Base-by-base conservation (phyloP, 1,284 basidiomycete genomes). In the Ustilago lituana region DNA sequence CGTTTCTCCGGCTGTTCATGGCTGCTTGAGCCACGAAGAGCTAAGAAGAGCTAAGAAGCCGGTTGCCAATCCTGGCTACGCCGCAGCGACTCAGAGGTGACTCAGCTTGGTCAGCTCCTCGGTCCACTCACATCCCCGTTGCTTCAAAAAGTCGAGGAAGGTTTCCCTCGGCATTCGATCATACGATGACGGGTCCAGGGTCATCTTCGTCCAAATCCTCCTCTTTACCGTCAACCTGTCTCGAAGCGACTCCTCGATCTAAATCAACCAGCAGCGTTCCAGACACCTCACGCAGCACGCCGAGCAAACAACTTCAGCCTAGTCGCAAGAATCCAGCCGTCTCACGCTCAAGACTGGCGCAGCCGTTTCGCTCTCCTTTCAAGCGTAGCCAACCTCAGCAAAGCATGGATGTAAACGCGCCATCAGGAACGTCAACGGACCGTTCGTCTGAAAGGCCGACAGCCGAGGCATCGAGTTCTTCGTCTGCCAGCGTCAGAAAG, bases 341-440 rank as follows among this genome's bases (percentile, higher is more conserved):
- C 22, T 23, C 47, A 6, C 46, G 46, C 20, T 45, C 46, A 7
- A 36, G 47, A 14, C 32, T 65, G 4, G 29, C 51, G 5, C 39
- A 33, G 15, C 57, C 57, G 2, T 59, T 60, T 39, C 51, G 56
- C 14, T 61, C 64, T 36, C 64, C 59, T 4, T 37, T 61, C 37
- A 61, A 62, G 33, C 38, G 39, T 10, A 47, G n/a, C 14, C 50
- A 32, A 3, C 17, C 41, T 4, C 41, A 29, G 15, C 40, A 50
- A 23, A 48, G 27, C 39, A 49, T 47, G 47, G 29, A 55, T 15
- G n/a, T 20, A 9, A 48, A 12, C 12, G 23, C 36, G 15, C 19
- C 39, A 19, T 11, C 38, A 9, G 3, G 33, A 22, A 24, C 48
- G 19, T 29, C 44, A 20, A n/a, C 8, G 8, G 20, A 20, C 3